phyloP scores from a whole-genome alignment of 768 basidiomycete species.

The Boletus coccyginus region DNA sequence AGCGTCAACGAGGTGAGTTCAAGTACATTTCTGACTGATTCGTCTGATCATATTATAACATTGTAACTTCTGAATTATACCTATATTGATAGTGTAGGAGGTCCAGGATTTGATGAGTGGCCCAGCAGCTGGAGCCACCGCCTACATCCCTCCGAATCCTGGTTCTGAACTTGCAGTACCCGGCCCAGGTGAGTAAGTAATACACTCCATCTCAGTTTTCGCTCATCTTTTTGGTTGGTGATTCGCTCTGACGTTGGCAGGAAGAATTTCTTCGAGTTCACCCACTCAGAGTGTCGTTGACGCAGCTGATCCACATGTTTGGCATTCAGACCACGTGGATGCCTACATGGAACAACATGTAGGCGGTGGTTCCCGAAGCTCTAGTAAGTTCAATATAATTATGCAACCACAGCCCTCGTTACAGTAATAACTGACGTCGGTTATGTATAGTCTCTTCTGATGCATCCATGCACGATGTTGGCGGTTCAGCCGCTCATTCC shows the following conservation, averaged over 20 bases:
- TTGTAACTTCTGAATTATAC: too few relatives aligned
- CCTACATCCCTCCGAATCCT: background rate
- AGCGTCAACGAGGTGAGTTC: background rate
- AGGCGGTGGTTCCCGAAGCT: background rate
- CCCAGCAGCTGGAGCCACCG: background rate
- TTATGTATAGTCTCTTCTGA: background rate
- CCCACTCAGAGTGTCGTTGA: background rate
- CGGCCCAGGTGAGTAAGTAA: background rate
- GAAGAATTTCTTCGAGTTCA: background rate
- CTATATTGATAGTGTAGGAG: too few relatives aligned
- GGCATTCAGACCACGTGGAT: background rate
- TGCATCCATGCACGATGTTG: background rate
- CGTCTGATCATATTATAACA: too few relatives aligned
- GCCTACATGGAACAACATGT: background rate
- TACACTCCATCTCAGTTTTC: too few relatives aligned
- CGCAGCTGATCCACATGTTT: background rate
- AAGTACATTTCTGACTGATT: too few relatives aligned
- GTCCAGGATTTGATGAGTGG: background rate
- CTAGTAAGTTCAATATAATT: background rate
- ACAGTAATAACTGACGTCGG: background rate
- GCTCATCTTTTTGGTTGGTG: background rate
- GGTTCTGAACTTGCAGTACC: background rate
- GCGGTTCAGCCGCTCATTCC: background rate
- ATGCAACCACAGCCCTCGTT: background rate
- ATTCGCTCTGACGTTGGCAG: background rate